Evolutionary conservation across 495 filamentous ascomycete species (phyloP).

Genomic region (Gamarada debralockiae): DNA sequence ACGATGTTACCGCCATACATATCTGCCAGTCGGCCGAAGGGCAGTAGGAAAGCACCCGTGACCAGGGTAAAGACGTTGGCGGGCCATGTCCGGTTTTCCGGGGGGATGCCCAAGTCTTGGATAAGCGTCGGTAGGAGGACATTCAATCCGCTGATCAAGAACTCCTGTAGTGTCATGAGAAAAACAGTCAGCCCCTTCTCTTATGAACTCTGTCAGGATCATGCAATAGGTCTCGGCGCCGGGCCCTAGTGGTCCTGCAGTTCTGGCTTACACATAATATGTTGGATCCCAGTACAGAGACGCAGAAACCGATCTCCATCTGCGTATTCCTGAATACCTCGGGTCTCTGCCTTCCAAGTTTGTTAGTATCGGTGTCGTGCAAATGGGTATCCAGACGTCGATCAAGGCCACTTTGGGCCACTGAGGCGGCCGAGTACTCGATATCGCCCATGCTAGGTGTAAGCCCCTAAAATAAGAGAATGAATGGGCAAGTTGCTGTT

Average conservation of each 20-base stretch:
- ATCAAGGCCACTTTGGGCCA: too few species aligned
- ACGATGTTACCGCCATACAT: slow-evolving; percentile 70
- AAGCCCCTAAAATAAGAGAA: too few species aligned
- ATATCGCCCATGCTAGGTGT: too few species aligned
- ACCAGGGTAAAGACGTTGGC: slow-evolving; percentile 71
- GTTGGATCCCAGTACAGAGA: neutral
- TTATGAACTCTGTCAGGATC: neutral
- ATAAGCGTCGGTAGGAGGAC: slow-evolving; percentile 68
- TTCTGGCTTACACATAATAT: too few species aligned
- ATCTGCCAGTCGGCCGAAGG: slow-evolving; percentile 70
- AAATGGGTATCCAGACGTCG: too few species aligned
- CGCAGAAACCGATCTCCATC: neutral
- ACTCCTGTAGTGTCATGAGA: slow-evolving; percentile 45
- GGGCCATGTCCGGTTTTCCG: slow-evolving; percentile 65
- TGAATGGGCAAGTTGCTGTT: too few species aligned
- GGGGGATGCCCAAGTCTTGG: slow-evolving; percentile 58
- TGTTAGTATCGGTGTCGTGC: neutral
- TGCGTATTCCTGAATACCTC: neutral
- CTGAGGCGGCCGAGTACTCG: too few species aligned
- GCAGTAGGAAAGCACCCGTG: slow-evolving; percentile 64
- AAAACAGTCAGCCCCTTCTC: neutral
- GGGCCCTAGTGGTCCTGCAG: too few species aligned
- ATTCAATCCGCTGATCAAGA: slow-evolving; percentile 80
- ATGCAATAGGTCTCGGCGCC: too few species aligned
- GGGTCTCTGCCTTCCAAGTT: neutral